Conservation (phyloP, 768 basidiomycete species). For the Russula sp. region DNA sequence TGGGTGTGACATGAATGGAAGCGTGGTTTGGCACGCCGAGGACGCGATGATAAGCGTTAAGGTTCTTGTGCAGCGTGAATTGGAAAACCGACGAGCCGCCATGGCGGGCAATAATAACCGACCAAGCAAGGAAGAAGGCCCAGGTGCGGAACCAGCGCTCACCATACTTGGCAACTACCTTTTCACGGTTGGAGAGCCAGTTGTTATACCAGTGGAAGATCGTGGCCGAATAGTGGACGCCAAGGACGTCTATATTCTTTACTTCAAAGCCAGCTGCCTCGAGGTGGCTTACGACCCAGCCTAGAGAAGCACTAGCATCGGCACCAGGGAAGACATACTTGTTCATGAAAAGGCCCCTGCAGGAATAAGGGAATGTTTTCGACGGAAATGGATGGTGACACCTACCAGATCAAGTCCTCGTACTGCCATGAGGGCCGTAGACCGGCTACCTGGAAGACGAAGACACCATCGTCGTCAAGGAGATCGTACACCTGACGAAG, state of each 20-base stretch:
- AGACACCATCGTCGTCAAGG: constrained; percentile 89
- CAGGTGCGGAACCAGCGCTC: constrained; percentile 93
- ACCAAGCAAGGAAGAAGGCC: constrained; percentile 96
- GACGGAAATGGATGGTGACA: constrained; percentile 8
- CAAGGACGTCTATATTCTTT: constrained; percentile 93
- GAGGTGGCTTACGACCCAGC: constrained; percentile 87
- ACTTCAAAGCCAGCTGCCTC: constrained; percentile 95
- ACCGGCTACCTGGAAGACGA: constrained; percentile 98
- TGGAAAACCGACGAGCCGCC: constrained; percentile 94
- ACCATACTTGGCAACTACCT: constrained; percentile 85
- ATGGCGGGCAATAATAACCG: constrained; percentile 82
- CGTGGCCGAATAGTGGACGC: constrained; percentile 95
- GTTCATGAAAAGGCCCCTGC: constrained; percentile 94
- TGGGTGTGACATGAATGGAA: constrained; percentile 69
- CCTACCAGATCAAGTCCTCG: constrained; percentile 92
- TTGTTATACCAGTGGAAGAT: constrained; percentile 93
- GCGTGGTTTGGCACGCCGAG: constrained; percentile 78
- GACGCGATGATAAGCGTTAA: constrained; percentile 92
- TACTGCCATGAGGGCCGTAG: constrained; percentile 96
- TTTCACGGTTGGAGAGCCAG: constrained; percentile 92
- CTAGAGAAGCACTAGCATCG: constrained; percentile 92
- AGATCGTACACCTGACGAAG: constrained; percentile 89
- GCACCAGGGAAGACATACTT: constrained; percentile 99
- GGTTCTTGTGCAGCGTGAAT: constrained; percentile 96
- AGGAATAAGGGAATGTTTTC: neutral